These are phyloP conservation scores for Paracoccidioides lutzii DNA, from an alignment of 2,329 filamentous ascomycete species.

Conservation along the genomic window DNA sequence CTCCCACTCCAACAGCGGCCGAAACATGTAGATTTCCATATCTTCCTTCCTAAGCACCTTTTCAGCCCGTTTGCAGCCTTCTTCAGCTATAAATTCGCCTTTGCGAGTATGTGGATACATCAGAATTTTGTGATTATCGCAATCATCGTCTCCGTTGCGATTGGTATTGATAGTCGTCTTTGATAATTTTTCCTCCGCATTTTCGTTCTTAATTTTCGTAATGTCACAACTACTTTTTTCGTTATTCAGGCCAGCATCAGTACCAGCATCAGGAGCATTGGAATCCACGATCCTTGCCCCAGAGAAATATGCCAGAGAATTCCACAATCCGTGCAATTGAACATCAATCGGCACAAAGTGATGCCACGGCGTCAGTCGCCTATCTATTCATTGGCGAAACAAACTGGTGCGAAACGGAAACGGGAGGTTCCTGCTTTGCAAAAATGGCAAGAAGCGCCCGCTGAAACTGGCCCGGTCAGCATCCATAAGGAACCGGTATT, in stretches of 20 bases:
- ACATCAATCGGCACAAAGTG: slow-evolving; percentile 71
- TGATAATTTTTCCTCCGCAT: neutral
- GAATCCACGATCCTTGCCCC: slow-evolving; percentile 36
- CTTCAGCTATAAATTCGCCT: slow-evolving; percentile 51
- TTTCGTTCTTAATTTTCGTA: neutral
- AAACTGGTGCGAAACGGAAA: slow-evolving; percentile 58
- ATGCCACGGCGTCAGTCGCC: slow-evolving; percentile 59
- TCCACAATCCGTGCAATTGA: slow-evolving; percentile 60
- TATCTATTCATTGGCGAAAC: slow-evolving; percentile 69
- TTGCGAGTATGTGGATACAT: slow-evolving; percentile 41
- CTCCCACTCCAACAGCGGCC: slow-evolving; percentile 65
- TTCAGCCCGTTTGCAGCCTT: slow-evolving; percentile 52
- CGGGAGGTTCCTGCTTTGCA: slow-evolving; percentile 53
- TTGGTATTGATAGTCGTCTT: neutral
- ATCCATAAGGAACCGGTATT: slow-evolving; percentile 58
- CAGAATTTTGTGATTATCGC: slow-evolving; percentile 28
- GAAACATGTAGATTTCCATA: slow-evolving; percentile 69
- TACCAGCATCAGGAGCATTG: slow-evolving; percentile 17
- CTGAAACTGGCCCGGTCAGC: slow-evolving; percentile 57
- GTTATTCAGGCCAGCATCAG: slow-evolving; percentile 21
- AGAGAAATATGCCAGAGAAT: slow-evolving; percentile 60
- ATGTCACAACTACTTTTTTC: neutral
- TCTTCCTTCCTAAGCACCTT: slow-evolving; percentile 55
- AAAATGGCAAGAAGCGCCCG: slow-evolving; percentile 49
- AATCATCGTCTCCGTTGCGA: neutral